phyloP scores from a whole-genome alignment of 208 protist species.

The Trypanosoma congolense region DNA sequence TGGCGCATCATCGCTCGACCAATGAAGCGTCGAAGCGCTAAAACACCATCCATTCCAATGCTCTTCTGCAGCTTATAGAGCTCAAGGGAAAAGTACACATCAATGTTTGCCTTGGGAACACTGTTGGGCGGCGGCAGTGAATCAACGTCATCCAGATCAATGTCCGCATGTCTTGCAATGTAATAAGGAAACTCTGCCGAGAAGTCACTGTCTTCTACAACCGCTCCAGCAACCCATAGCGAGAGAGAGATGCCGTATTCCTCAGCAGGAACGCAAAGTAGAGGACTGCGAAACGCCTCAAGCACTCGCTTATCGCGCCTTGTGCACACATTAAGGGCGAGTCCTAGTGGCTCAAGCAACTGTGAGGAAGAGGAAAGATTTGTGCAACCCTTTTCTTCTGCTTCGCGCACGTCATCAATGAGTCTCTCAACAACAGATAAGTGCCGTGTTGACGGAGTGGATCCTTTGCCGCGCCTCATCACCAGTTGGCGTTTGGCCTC shows the following conservation, averaged over 20 bases:
- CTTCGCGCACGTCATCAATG: conserved; percentile 49
- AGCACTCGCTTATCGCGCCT: conserved; percentile 49
- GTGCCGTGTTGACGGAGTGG: conserved; percentile 47
- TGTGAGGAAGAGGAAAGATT: conserved; percentile 75
- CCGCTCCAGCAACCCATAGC: conserved; percentile 69
- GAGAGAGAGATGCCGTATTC: conserved; percentile 75
- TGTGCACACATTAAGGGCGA: conserved; percentile 49
- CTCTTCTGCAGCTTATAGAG: conserved; percentile 61
- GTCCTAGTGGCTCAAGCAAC: conserved; percentile 65
- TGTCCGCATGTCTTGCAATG: conserved; percentile 57
- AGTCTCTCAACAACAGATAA: conserved; percentile 49
- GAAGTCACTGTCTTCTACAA: conserved; percentile 58
- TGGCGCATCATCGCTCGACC: conserved; percentile 68
- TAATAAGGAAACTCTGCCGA: conserved; percentile 77
- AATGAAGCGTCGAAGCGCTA: conserved; percentile 63
- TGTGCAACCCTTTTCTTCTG: conserved; percentile 66
- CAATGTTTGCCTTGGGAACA: conserved; percentile 52
- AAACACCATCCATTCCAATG: conserved; percentile 54
- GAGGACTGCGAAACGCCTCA: conserved; percentile 56
- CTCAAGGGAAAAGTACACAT: conserved; percentile 85
- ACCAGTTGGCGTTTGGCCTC: conserved; percentile 44
- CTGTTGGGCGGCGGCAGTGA: conserved; percentile 12
- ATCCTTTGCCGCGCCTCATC: conserved; percentile 44
- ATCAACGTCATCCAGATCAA: conserved; percentile 10
- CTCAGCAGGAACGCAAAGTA: conserved; percentile 50